These are phyloP conservation scores for Onygenales sp. DNA, from an alignment of 2,329 filamentous ascomycete genomes.

Conservation along the genomic window DNA sequence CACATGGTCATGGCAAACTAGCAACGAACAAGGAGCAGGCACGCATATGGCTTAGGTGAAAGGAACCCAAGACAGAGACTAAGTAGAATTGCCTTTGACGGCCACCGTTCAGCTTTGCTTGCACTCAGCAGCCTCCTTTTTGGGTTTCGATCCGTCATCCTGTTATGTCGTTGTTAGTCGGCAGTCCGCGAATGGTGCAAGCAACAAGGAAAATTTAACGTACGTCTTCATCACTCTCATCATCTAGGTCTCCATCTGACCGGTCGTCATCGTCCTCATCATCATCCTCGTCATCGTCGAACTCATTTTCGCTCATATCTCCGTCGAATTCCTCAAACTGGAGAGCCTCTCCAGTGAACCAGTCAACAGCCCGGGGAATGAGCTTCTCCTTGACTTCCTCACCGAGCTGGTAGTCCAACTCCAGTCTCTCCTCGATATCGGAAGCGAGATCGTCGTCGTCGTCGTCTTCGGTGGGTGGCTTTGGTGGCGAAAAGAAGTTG, in stretches of 20 bases:
- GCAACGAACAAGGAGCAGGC: neutral
- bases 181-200: neutral
- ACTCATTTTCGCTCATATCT: conserved; percentile 71
- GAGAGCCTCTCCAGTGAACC: conserved; percentile 97
- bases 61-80: neutral
- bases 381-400: conserved; percentile 99
- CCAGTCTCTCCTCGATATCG: conserved; percentile 94
- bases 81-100: neutral
- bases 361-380: conserved; percentile 95
- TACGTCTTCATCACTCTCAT: conserved; percentile 51
- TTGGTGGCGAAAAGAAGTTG: conserved; percentile 97
- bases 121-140: conserved; percentile 91
- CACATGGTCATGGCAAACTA: neutral
- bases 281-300: conserved; percentile 86
- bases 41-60: neutral
- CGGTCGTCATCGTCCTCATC: conserved; percentile 79
- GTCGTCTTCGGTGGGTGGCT: conserved; percentile 64
- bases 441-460: conserved; percentile 62
- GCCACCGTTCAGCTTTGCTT: conserved; percentile 67
- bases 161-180: conserved; percentile 30
- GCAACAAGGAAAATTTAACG: conserved; percentile 9
- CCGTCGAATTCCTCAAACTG: conserved; percentile 92
- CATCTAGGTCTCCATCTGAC: conserved; percentile 50
- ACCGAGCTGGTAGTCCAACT: conserved; percentile 96
- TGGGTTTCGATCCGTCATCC: conserved; percentile 82